phyloP scores from a whole-genome alignment of 306 rosid species.

The Cajanus cajan region DNA sequence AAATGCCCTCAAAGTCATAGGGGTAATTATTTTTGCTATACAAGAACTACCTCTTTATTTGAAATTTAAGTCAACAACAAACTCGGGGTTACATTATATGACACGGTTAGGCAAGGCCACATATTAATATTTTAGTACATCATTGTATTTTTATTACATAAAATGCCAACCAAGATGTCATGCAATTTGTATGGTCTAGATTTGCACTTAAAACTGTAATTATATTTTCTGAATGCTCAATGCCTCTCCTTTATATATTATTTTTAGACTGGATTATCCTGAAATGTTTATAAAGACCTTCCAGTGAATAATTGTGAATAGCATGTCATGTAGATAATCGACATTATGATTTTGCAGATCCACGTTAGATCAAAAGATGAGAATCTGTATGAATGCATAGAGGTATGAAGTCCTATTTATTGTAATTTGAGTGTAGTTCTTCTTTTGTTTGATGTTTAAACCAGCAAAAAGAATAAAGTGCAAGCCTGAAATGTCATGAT shows the following conservation, averaged over 20 bases:
- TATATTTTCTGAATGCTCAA: background rate
- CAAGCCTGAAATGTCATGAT: background rate
- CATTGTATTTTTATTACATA: background rate
- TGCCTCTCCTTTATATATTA: background rate
- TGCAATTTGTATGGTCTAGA: background rate
- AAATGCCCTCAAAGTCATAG: constrained; percentile 53
- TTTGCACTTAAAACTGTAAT: background rate
- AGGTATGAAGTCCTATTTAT: constrained; percentile 45
- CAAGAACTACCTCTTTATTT: background rate
- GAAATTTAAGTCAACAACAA: background rate
- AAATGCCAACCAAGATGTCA: background rate
- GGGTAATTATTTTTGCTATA: constrained; percentile 45
- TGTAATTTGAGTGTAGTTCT: background rate
- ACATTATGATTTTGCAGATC: constrained; percentile 65
- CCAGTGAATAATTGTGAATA: background rate
- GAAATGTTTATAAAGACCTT: background rate
- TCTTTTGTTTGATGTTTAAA: background rate
- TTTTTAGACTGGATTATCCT: background rate
- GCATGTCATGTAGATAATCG: background rate
- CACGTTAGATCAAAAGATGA: constrained; percentile 77
- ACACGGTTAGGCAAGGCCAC: background rate
- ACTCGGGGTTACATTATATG: background rate
- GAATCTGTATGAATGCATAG: constrained; percentile 71
- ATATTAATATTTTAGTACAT: background rate
- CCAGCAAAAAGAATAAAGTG: background rate